Conservation (phyloP, 352 stramenopile species). For the Phytopythium vexans region DNA sequence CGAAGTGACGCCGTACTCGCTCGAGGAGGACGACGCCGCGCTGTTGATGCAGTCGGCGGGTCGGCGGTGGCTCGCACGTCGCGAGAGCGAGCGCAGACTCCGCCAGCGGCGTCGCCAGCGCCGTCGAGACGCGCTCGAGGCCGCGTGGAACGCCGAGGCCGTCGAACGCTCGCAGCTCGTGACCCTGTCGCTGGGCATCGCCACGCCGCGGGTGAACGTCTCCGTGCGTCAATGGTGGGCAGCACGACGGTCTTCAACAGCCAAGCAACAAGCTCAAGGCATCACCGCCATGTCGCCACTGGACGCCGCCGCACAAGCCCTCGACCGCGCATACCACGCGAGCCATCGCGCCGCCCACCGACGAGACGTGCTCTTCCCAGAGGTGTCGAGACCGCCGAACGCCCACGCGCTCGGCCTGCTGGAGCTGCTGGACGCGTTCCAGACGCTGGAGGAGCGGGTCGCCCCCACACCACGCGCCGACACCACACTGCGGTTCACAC, state of each 20-base stretch:
- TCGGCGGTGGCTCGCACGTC: constrained; percentile 38
- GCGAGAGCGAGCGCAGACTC: constrained; percentile 17
- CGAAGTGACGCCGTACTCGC: constrained; percentile 48
- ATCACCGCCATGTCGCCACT: not conserved
- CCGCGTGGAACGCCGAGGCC: constrained; percentile 30
- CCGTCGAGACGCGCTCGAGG: constrained; percentile 28
- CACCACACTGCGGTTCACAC: constrained; percentile 44
- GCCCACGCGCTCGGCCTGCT: constrained; percentile 41
- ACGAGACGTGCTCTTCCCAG: constrained; percentile 49
- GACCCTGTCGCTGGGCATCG: constrained; percentile 26
- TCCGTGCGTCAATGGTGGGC: not conserved
- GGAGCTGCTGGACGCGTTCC: constrained; percentile 36
- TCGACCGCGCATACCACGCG: constrained; percentile 40
- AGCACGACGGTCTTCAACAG: not conserved
- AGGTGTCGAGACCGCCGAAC: constrained; percentile 44
- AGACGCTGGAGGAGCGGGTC: constrained; percentile 22
- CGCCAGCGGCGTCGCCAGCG: constrained; percentile 24
- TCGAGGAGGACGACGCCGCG: constrained; percentile 53
- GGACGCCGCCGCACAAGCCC: constrained; percentile 10
- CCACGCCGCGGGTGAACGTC: not conserved
- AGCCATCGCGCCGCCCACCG: constrained; percentile 49
- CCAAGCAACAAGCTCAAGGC: not conserved
- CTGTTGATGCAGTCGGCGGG: constrained; percentile 40
- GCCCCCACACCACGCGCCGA: constrained; percentile 9
- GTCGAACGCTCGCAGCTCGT: constrained; percentile 43